Conservation (phyloP, 2,329 filamentous ascomycete species). For the Colletotrichum sp. region DNA sequence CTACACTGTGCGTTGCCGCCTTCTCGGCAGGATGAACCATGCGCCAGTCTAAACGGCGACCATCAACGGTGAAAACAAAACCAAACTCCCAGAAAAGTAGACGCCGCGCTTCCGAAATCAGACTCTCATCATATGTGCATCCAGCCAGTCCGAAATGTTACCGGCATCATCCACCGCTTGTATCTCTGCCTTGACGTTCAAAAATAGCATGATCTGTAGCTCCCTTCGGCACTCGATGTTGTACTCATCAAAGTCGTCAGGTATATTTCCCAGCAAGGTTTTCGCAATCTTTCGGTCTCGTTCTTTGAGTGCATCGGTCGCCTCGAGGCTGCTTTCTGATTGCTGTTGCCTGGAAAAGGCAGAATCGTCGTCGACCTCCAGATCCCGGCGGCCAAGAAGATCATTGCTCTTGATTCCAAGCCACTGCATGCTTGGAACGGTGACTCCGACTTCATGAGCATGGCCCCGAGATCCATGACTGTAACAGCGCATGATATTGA, state of each 20-base stretch:
- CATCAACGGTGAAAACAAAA: background rate
- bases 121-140: slow-evolving; percentile 38
- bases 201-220: slow-evolving; percentile 74
- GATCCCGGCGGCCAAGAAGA: slow-evolving; percentile 27
- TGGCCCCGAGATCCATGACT: slow-evolving; percentile 70
- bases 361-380: background rate
- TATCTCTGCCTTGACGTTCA: slow-evolving; percentile 80
- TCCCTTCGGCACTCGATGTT: slow-evolving; percentile 54
- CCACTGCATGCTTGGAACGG: slow-evolving; percentile 62
- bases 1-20: slow-evolving; percentile 1
- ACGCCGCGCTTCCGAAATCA: background rate
- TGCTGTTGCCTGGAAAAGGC: background rate
- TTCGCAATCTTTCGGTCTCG: slow-evolving; percentile 65
- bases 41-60: background rate
- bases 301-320: slow-evolving; percentile 43
- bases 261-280: slow-evolving; percentile 53
- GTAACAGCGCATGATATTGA: slow-evolving; percentile 77
- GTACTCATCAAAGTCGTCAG: slow-evolving; percentile 27
- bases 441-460: slow-evolving; percentile 60
- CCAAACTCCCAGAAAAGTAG: background rate
- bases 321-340: background rate
- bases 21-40: background rate
- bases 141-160: slow-evolving; percentile 55
- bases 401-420: slow-evolving; percentile 63
- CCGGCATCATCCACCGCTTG: slow-evolving; percentile 69